Conservation (phyloP, 83 land plant genomes). For the Isoetes engelmannii region DNA sequence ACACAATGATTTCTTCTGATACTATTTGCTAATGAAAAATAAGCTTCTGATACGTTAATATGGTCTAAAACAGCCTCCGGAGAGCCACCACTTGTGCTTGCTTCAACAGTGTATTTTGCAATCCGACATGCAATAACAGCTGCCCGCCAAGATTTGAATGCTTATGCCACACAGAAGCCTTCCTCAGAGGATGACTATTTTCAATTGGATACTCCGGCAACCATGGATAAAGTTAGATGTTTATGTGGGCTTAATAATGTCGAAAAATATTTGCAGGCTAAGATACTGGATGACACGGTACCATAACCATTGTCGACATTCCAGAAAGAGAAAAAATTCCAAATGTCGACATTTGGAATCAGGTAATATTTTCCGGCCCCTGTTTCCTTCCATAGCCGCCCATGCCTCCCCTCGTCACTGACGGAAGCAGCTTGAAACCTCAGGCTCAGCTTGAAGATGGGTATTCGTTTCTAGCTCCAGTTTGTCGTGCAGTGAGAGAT, state of each 20-base stretch:
- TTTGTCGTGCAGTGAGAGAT: too few species aligned
- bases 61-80: slow-evolving; percentile 49
- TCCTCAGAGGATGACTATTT: slow-evolving; percentile 20
- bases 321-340: too few species aligned
- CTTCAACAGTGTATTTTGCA: slow-evolving; percentile 54
- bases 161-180: not conserved
- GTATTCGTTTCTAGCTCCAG: too few species aligned
- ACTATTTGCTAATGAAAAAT: not conserved
- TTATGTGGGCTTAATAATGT: slow-evolving; percentile 59
- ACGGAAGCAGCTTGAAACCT: too few species aligned
- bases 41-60: not conserved
- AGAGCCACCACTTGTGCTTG: slow-evolving; percentile 56
- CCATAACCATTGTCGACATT: too few species aligned
- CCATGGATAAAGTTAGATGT: slow-evolving; percentile 54
- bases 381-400: too few species aligned
- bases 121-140: slow-evolving; percentile 45
- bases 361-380: too few species aligned
- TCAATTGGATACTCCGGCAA: slow-evolving; percentile 54
- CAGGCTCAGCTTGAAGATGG: too few species aligned
- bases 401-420: too few species aligned
- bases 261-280: slow-evolving; percentile 39
- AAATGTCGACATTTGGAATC: too few species aligned
- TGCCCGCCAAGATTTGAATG: slow-evolving; percentile 30
- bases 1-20: not conserved
- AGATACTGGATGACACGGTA: too few species aligned